These are phyloP conservation scores for Leccinum cinnamomeum DNA, from an alignment of 1,284 basidiomycete species.

Conservation along the genomic window DNA sequence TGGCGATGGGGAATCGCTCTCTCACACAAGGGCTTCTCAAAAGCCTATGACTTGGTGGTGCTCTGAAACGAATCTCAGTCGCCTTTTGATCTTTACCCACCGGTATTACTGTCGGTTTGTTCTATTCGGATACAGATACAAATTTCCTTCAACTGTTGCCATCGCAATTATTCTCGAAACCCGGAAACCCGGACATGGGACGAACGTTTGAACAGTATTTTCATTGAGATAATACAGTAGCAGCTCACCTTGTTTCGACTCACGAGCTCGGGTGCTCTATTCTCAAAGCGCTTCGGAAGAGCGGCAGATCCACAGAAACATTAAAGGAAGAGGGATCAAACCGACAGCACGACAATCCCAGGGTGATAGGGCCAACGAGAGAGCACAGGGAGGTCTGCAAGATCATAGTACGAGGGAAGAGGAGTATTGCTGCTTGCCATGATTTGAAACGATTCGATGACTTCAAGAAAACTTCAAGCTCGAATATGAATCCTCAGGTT, in stretches of 20 bases:
- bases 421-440: neutral
- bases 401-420: neutral
- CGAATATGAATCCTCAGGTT: neutral
- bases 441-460: neutral
- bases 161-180: neutral
- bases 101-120: neutral
- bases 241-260: neutral
- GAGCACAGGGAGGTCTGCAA: too few species aligned
- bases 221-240: neutral
- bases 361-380: too few species aligned
- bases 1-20: neutral
- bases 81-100: neutral
- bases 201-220: neutral
- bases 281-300: neutral
- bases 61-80: neutral
- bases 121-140: neutral
- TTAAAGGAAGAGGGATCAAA: neutral
- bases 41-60: neutral
- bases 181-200: neutral
- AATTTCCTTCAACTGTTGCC: neutral
- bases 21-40: neutral
- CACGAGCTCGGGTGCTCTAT: neutral
- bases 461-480: neutral
- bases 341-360: neutral
- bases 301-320: neutral